phyloP scores from a whole-genome alignment of 345 rosid species.

The Hevea brasiliensis region DNA sequence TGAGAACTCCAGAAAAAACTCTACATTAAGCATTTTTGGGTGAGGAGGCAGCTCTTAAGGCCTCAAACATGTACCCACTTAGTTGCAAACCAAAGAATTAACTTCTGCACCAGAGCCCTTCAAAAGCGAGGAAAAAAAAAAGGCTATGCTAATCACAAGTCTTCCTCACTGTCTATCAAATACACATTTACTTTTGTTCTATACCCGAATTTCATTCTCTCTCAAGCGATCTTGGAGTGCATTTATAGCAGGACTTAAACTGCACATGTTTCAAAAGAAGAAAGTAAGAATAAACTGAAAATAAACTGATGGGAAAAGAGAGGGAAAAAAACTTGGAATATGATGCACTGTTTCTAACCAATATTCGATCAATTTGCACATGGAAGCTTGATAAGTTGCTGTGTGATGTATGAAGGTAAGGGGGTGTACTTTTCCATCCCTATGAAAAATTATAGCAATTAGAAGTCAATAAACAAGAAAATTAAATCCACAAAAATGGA shows the following conservation, averaged over 20 bases:
- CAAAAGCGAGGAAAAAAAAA: neutral
- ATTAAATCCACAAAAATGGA: constrained; percentile 8
- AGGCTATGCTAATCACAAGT: neutral
- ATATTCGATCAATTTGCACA: constrained; percentile 93
- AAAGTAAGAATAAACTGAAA: neutral
- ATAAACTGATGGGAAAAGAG: constrained; percentile 8
- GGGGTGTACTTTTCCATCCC: constrained; percentile 84
- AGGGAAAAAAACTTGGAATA: constrained; percentile 11
- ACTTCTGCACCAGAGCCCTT: neutral
- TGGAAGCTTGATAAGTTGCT: constrained; percentile 90
- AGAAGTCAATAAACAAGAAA: neutral
- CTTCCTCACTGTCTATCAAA: constrained; percentile 5
- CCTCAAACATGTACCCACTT: neutral
- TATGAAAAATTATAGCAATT: constrained; percentile 30
- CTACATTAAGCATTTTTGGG: neutral
- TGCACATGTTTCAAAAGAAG: constrained; percentile 28
- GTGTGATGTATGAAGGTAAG: constrained; percentile 89
- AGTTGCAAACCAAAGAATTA: neutral
- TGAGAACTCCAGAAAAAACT: neutral
- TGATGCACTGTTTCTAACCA: constrained; percentile 54
- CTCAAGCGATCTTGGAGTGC: constrained; percentile 82
- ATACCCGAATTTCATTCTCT: constrained; percentile 91
- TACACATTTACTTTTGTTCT: neutral
- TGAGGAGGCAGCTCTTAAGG: neutral
- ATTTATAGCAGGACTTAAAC: constrained; percentile 89